These are phyloP conservation scores for Aspergillus arachidicola DNA, from an alignment of 2,329 filamentous ascomycete genomes.

Conservation along the genomic window DNA sequence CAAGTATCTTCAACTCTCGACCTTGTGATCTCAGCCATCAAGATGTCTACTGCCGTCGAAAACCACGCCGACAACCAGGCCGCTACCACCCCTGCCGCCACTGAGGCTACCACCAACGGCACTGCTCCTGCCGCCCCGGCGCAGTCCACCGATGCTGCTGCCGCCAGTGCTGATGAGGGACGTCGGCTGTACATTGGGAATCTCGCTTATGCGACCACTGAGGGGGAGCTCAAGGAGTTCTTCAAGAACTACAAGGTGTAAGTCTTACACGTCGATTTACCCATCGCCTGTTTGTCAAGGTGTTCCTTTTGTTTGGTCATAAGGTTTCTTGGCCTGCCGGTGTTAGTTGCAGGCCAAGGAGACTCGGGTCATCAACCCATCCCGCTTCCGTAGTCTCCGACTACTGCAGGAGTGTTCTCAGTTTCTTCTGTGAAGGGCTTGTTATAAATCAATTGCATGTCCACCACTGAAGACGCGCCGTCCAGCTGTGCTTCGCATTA, in stretches of 20 bases:
- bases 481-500: background rate
- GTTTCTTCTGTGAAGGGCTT: background rate
- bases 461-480: background rate
- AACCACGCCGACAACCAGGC: constrained; percentile 68
- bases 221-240: constrained; percentile 99
- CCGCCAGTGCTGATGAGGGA: constrained; percentile 96
- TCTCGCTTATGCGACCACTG: constrained; percentile 99
- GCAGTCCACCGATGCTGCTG: constrained; percentile 79
- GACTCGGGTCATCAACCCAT: background rate
- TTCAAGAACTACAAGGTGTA: constrained; percentile 99
- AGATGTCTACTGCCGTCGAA: constrained; percentile 83
- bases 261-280: constrained; percentile 49
- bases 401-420: background rate
- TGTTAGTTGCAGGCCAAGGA: background rate
- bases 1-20: constrained; percentile 34
- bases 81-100: constrained; percentile 56
- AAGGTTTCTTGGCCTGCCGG: constrained; percentile 1
- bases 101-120: constrained; percentile 60
- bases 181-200: constrained; percentile 99
- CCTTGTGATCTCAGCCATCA: constrained; percentile 50
- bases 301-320: constrained; percentile 9
- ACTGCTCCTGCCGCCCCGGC: constrained; percentile 66
- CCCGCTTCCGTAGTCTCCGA: background rate
- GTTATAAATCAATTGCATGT: background rate
- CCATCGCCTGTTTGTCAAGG: constrained; percentile 9